Conservation (phyloP, 176 grass and related monocot species). For the Hordeum marinum region DNA sequence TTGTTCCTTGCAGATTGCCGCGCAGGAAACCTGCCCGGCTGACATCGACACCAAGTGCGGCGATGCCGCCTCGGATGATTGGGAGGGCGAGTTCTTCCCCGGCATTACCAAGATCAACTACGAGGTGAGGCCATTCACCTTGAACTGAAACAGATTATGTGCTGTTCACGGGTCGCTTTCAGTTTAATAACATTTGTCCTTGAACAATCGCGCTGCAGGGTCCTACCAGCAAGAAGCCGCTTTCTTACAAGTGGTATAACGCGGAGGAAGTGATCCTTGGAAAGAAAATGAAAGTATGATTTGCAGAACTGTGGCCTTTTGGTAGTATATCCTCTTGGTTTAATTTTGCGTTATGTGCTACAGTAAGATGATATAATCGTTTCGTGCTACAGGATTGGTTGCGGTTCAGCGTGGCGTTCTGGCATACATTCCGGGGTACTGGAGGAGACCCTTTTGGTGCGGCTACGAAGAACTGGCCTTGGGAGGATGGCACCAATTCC, state of each 20-base stretch:
- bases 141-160: background rate
- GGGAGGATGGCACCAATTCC: slow-evolving; percentile 94
- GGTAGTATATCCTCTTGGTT: background rate
- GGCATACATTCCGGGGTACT: slow-evolving; percentile 83
- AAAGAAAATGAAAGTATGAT: slow-evolving; percentile 91
- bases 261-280: slow-evolving; percentile 86
- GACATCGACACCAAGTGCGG: slow-evolving; percentile 51
- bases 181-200: background rate
- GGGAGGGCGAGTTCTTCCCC: slow-evolving; percentile 84
- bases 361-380: background rate
- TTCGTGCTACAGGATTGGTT: slow-evolving; percentile 59
- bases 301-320: background rate
- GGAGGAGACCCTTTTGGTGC: slow-evolving; percentile 85
- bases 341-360: background rate
- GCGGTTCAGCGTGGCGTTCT: slow-evolving; percentile 83
- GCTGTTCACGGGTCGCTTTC: background rate
- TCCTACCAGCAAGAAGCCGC: slow-evolving; percentile 67
- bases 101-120: slow-evolving; percentile 80
- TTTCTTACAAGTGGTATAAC: slow-evolving; percentile 94
- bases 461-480: slow-evolving; percentile 85
- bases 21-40: slow-evolving; percentile 46
- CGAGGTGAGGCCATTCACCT: slow-evolving; percentile 43
- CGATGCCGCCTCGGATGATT: slow-evolving; percentile 42
- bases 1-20: slow-evolving; percentile 34
- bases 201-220: slow-evolving; percentile 39